Percentiles rank a stretch among this genome's conserved stretches.
Evolutionary conservation across 176 grass and related monocot species (phyloP).

Genomic region (Oryza australiensis): DNA sequence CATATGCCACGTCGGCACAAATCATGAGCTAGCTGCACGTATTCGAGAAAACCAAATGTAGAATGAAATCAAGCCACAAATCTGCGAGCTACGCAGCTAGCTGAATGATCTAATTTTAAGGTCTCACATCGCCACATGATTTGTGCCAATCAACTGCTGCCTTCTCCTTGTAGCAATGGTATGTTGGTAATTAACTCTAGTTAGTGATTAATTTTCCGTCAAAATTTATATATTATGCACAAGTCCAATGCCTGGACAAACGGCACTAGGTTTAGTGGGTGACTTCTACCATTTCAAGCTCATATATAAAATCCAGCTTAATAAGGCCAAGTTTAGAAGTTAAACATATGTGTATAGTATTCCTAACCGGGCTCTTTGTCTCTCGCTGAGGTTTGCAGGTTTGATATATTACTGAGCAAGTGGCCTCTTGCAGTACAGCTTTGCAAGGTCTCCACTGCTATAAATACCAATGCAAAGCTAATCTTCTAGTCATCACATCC

Average conservation of each 20-base stretch:
- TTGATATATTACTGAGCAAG: background rate
- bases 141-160: background rate
- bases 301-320: background rate
- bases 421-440: background rate
- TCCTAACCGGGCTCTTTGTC: background rate
- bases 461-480: conserved; percentile 16
- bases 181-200: background rate
- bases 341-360: background rate
- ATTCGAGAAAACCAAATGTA: background rate
- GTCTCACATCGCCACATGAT: background rate
- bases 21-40: background rate
- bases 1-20: too few species aligned
- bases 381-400: background rate
- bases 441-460: background rate
- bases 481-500: conserved; percentile 1
- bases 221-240: background rate
- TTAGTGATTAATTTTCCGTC: background rate
- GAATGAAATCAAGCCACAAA: background rate
- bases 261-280: background rate
- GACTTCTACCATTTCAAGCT: background rate
- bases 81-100: background rate
- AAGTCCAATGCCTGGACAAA: background rate
- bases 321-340: background rate
- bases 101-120: background rate
- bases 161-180: background rate